Base-by-base conservation (phyloP, 148 eudicot species). In the Chenopodium album region DNA sequence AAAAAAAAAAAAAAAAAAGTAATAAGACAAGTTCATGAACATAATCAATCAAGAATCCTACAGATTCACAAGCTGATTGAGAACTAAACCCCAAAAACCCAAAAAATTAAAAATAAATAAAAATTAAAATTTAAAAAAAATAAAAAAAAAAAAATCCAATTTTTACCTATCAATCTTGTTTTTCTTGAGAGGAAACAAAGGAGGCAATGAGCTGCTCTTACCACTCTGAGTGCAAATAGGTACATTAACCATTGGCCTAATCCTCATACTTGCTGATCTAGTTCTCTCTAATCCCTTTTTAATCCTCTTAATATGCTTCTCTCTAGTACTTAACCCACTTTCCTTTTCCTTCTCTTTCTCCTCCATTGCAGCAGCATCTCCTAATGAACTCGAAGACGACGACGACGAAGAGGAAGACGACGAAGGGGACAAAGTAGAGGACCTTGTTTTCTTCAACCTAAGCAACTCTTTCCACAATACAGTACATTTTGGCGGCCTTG, bases 381-480 rank as follows among this genome's bases (percentile, higher is more conserved):
- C 89, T 9, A 90, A 20, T 0, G 94, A 90, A 28, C 89, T 88
- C 11, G 90, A 85, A 0, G 92, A 87, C 0, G 93, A 89, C 8
- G 94, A 89, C 0, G 94, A 86, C 0, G 93, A 88, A 0, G 94
- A 91, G 0, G 93, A 87, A 0, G 98, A 92, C 3, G 98, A 88
- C 0, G 95, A 93, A 4, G 95, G 87, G 0, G 95, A 89, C 17
- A 89, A 85, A 5, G 95, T 87, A 2, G 90, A 78, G 0, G 90
- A 66, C 8, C 90, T 85, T 26, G 87, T 88, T 54, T 95, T 92
- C 83, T 86, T 91, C 85, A 96, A 62, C 77, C 94, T 82, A 16
- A 96, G 50, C 37, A 96, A 59, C 83, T 96, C 99, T 73, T 96
- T 96, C 99, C 99, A 96, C n/a, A 96, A 56, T 2, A 94, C 98